phyloP scores from a whole-genome alignment of 805 yeast species.

The Grigorovia jiainica region DNA sequence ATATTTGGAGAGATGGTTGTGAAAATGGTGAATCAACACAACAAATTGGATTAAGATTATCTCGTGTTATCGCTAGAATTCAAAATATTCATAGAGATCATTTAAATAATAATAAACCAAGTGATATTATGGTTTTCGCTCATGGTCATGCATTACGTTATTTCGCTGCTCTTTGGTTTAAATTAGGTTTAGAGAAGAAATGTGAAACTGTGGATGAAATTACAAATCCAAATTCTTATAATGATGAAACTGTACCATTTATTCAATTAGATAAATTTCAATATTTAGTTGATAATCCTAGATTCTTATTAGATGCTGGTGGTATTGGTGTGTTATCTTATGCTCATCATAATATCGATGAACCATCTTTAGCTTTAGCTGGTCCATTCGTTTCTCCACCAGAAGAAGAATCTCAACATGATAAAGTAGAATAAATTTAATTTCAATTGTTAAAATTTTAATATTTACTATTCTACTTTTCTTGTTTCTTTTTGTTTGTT shows the following conservation, averaged over 20 bases:
- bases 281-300: conserved; percentile 49
- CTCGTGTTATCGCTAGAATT: conserved; percentile 56
- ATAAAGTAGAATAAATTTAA: conserved; percentile 6
- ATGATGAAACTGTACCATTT: conserved; percentile 27
- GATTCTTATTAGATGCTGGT: conserved; percentile 84
- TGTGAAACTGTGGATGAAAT: conserved; percentile 17
- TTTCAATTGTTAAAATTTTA: background rate
- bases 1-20: conserved; percentile 88
- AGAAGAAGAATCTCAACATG: conserved; percentile 40
- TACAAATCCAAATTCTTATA: conserved; percentile 15
- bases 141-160: conserved; percentile 92
- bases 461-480: background rate
- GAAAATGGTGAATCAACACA: conserved; percentile 73
- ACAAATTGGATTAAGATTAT: conserved; percentile 64
- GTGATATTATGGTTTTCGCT: conserved; percentile 77
- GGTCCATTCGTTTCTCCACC: conserved; percentile 75
- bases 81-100: conserved; percentile 49
- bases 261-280: conserved; percentile 28
- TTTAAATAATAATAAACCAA: conserved; percentile 39
- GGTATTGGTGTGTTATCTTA: conserved; percentile 89
- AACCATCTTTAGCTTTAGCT: conserved; percentile 78
- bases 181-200: conserved; percentile 25
- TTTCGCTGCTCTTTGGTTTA: conserved; percentile 82
- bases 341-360: conserved; percentile 74
- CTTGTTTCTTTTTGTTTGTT: background rate